These are phyloP conservation scores for Phalaenopsis hybrid DNA, from an alignment of 116 monocot species.

Conservation along the genomic window DNA sequence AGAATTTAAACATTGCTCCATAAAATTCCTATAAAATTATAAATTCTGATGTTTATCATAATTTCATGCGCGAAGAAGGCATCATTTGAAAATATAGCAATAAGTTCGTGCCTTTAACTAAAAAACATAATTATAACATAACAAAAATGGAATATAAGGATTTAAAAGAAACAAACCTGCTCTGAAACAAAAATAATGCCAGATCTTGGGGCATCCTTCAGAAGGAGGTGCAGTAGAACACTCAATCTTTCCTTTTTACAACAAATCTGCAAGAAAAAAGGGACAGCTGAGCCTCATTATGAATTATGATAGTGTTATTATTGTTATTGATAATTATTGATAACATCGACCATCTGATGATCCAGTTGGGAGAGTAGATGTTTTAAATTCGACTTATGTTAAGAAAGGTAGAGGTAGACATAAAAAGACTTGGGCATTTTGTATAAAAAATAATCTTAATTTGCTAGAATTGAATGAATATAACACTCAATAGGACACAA, in stretches of 20 bases:
- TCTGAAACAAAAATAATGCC: slow-evolving; percentile 84
- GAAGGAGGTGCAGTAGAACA: slow-evolving; percentile 50
- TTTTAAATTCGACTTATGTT: no score
- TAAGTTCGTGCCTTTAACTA: not conserved
- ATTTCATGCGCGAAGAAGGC: no score
- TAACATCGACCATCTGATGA: not conserved
- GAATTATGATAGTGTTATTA: not conserved
- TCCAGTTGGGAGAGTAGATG: no score
- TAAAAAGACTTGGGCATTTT: no score
- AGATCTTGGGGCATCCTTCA: slow-evolving; percentile 71
- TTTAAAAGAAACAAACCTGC: slow-evolving; percentile 43
- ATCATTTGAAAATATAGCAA: not conserved
- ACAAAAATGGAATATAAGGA: not conserved
- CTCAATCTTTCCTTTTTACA: slow-evolving; percentile 51
- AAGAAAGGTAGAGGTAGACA: no score
- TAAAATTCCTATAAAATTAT: not conserved
- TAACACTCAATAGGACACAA: no score
- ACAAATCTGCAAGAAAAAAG: slow-evolving; percentile 43
- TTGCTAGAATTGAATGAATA: no score
- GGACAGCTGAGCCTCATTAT: not conserved
- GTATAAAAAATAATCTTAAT: no score
- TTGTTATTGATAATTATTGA: not conserved
- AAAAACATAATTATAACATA: not conserved
- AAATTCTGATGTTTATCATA: not conserved
- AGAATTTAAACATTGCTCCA: not conserved